phyloP scores from a whole-genome alignment of 192 early-diverging fungal species.

The Coemansia sp. region DNA sequence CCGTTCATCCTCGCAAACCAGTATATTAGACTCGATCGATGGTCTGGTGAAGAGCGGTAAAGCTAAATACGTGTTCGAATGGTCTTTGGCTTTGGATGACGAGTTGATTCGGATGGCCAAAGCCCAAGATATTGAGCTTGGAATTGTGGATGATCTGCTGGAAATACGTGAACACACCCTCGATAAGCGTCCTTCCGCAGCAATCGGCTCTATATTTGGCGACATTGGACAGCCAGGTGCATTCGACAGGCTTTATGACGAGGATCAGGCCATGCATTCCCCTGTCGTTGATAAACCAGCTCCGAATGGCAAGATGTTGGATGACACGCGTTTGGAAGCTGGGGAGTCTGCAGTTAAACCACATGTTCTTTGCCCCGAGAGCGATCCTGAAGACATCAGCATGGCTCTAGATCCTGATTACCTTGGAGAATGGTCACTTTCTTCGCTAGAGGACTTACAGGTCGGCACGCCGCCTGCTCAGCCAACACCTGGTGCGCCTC shows the following conservation, averaged over 20 bases:
- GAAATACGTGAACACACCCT: not conserved
- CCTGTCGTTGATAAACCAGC: not conserved
- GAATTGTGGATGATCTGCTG: constrained; percentile 4
- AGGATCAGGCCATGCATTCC: not conserved
- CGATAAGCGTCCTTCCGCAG: not conserved
- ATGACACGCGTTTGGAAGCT: not conserved
- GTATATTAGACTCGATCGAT: constrained; percentile 37
- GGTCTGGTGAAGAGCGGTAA: constrained; percentile 40
- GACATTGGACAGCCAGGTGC: constrained; percentile 43
- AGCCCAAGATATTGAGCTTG: constrained; percentile 24
- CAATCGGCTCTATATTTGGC: constrained; percentile 23
- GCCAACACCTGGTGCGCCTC: constrained; percentile 14
- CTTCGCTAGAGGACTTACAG: constrained; percentile 25
- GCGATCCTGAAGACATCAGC: constrained; percentile 15
- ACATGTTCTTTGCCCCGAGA: constrained; percentile 16
- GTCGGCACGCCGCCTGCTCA: constrained; percentile 26
- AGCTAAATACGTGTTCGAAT: constrained; percentile 39
- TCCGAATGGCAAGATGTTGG: not conserved
- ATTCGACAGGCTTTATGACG: constrained; percentile 44
- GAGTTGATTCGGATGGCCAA: constrained; percentile 27
- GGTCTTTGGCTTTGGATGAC: constrained; percentile 24
- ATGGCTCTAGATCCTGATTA: constrained; percentile 6
- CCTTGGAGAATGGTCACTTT: constrained; percentile 10
- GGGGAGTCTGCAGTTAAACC: not conserved
- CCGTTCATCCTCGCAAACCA: constrained; percentile 21